phyloP scores from a whole-genome alignment of 257 asterid species.

The Apocynum venetum region DNA sequence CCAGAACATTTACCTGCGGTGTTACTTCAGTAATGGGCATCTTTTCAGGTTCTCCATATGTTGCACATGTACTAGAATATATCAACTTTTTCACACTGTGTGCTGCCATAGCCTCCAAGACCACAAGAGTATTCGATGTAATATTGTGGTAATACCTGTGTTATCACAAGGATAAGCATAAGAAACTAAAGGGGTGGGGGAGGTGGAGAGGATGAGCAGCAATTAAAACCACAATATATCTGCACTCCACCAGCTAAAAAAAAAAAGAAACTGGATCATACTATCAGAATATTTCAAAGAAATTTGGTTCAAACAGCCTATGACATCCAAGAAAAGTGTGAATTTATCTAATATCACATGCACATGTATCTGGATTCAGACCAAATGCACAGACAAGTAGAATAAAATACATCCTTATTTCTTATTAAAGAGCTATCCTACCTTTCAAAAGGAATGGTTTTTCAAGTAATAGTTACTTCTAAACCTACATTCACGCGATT shows the following conservation, averaged over 20 bases:
- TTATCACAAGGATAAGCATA: slow-evolving; percentile 19
- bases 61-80: slow-evolving; percentile 93
- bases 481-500: not conserved
- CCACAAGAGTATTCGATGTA: slow-evolving; percentile 79
- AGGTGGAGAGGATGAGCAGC: not conserved
- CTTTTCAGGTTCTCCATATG: slow-evolving; percentile 84
- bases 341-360: not conserved
- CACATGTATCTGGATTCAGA: not conserved
- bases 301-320: not conserved
- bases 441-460: not conserved
- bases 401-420: not conserved
- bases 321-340: not conserved
- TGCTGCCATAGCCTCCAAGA: slow-evolving; percentile 74
- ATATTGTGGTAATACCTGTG: slow-evolving; percentile 94
- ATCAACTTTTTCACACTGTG: slow-evolving; percentile 65
- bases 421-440: not conserved
- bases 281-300: not conserved
- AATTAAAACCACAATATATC: not conserved
- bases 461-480: not conserved
- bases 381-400: not conserved
- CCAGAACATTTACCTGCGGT: slow-evolving; percentile 46
- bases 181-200: not conserved
- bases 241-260: not conserved
- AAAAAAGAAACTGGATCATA: not conserved
- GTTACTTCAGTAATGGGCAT: slow-evolving; percentile 89